phyloP scores from a whole-genome alignment of 805 yeast species.

The Candida coleopterorum region DNA sequence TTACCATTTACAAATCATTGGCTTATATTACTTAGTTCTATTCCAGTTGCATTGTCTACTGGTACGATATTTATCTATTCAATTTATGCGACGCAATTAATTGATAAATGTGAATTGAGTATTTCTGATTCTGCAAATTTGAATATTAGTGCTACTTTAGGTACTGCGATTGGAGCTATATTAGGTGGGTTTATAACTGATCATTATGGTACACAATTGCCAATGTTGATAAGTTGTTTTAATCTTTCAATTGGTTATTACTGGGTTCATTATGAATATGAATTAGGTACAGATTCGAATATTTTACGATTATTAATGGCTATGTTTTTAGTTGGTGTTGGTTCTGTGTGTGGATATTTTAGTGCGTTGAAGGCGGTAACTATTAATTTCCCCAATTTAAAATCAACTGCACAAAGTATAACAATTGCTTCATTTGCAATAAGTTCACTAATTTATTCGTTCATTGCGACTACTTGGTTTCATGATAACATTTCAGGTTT shows the following conservation, averaged over 20 bases:
- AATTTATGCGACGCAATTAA: slow-evolving; percentile 28
- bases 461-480: slow-evolving; percentile 16
- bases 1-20: slow-evolving; percentile 24
- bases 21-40: slow-evolving; percentile 20
- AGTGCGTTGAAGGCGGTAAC: slow-evolving; percentile 32
- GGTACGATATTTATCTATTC: slow-evolving; percentile 33
- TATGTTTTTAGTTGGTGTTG: slow-evolving; percentile 29
- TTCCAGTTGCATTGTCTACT: slow-evolving; percentile 30
- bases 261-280: slow-evolving; percentile 22
- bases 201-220: slow-evolving; percentile 29
- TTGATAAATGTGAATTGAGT: slow-evolving; percentile 23
- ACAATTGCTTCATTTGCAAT: slow-evolving; percentile 37
- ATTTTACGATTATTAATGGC: slow-evolving; percentile 15
- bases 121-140: slow-evolving; percentile 26
- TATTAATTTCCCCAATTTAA: slow-evolving; percentile 24
- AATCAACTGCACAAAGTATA: slow-evolving; percentile 33
- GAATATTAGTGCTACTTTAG: slow-evolving; percentile 27
- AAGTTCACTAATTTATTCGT: slow-evolving; percentile 23
- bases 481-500: slow-evolving; percentile 20
- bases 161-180: slow-evolving; percentile 30
- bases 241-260: slow-evolving; percentile 23
- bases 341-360: slow-evolving; percentile 30
- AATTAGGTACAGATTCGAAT: slow-evolving; percentile 15
- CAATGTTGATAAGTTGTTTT: slow-evolving; percentile 24
- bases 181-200: slow-evolving; percentile 30